These are phyloP conservation scores for Xylaria polymorpha DNA, from an alignment of 2,329 filamentous ascomycete species.

Conservation along the genomic window DNA sequence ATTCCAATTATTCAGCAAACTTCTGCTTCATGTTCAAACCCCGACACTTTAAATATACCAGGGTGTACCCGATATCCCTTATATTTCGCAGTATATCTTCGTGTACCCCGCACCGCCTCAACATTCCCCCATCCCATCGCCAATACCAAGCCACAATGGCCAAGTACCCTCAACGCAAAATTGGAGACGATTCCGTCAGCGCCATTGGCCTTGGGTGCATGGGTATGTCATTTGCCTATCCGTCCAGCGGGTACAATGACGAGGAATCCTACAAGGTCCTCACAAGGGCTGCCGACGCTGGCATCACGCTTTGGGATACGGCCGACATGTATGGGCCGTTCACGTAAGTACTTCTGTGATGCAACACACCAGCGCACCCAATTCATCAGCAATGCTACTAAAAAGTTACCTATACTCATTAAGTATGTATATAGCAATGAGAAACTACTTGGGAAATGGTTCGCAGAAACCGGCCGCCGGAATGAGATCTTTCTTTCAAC, in stretches of 20 bases:
- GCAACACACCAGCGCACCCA: neutral
- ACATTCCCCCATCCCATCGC: neutral
- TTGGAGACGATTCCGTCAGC: slow-evolving; percentile 56
- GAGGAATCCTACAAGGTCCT: slow-evolving; percentile 45
- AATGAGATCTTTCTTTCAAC: slow-evolving; percentile 63
- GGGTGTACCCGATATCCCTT: neutral
- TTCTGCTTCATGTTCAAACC: no score
- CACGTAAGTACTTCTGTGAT: slow-evolving; percentile 46
- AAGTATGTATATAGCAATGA: slow-evolving; percentile 49
- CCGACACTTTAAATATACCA: neutral
- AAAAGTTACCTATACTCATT: neutral
- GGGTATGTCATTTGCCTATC: slow-evolving; percentile 54
- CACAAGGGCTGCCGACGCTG: slow-evolving; percentile 44
- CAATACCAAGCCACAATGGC: slow-evolving; percentile 39
- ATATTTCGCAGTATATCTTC: neutral
- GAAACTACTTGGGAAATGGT: slow-evolving; percentile 57
- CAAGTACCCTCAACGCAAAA: slow-evolving; percentile 54
- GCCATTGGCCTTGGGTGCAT: slow-evolving; percentile 61
- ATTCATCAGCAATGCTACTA: neutral
- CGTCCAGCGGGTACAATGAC: slow-evolving; percentile 47
- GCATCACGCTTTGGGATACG: slow-evolving; percentile 49
- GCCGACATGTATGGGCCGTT: slow-evolving; percentile 51
- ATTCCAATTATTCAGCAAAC: neutral
- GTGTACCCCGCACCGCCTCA: neutral
- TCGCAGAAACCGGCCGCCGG: slow-evolving; percentile 57